These are phyloP conservation scores for Cystobasidium pallidum DNA, from an alignment of 1,284 basidiomycete species.

Conservation along the genomic window DNA sequence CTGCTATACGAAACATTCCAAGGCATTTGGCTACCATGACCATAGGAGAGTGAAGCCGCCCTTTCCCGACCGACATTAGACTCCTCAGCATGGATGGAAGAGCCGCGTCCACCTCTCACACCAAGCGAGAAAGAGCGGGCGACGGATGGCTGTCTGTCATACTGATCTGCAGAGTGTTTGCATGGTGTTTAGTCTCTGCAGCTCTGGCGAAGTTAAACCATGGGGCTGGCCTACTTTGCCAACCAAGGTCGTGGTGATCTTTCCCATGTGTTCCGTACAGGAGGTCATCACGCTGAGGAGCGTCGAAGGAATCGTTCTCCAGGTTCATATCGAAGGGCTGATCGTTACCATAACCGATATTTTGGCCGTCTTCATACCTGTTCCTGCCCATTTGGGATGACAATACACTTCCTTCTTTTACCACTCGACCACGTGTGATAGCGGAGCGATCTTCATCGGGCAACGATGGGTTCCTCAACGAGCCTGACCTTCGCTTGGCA, in stretches of 20 bases:
- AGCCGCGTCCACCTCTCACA: slow-evolving; percentile 4
- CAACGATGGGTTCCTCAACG: background rate
- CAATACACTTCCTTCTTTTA: slow-evolving; percentile 22
- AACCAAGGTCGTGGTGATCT: background rate
- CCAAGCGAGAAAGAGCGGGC: slow-evolving; percentile 8
- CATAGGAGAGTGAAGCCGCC: slow-evolving; percentile 23
- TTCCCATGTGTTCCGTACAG: background rate
- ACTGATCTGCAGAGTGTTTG: background rate
- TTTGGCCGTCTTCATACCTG: background rate
- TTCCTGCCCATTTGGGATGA: slow-evolving; percentile 34
- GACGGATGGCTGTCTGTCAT: background rate
- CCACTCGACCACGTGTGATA: background rate
- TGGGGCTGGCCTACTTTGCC: background rate
- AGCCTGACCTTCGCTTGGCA: background rate
- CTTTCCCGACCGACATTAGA: slow-evolving; percentile 30
- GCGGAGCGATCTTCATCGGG: slow-evolving; percentile 31
- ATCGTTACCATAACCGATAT: slow-evolving; percentile 2
- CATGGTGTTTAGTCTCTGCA: no score
- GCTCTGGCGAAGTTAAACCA: no score
- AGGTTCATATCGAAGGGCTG: background rate
- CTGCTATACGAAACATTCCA: slow-evolving; percentile 30
- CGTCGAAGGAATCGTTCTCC: background rate
- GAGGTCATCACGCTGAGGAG: background rate
- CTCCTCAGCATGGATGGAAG: slow-evolving; percentile 18
- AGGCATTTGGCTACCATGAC: slow-evolving; percentile 30